Evolutionary conservation across 1,284 basidiomycete species (phyloP).

Genomic region (Melanopsichium pennsylvanicum): DNA sequence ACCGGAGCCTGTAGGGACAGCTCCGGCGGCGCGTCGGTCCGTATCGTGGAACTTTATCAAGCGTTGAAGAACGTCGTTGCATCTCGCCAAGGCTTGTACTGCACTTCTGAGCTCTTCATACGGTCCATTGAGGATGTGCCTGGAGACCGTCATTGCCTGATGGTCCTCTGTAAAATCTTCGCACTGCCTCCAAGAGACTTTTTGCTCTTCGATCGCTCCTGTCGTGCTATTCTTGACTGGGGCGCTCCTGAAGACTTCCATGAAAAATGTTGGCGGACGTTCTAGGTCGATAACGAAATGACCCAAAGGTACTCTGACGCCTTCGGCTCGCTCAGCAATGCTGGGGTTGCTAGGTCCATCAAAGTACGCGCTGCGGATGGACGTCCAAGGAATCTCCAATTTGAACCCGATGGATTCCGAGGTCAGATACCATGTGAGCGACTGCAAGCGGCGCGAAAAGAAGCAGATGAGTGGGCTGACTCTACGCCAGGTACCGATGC

Average conservation of each 20-base stretch:
- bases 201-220: slow-evolving; percentile 23
- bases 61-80: slow-evolving; percentile 26
- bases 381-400: slow-evolving; percentile 52
- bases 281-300: slow-evolving; percentile 49
- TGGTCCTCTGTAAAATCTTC: slow-evolving; percentile 59
- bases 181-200: slow-evolving; percentile 57
- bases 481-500: slow-evolving; percentile 56
- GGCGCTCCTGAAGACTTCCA: slow-evolving; percentile 55
- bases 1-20: slow-evolving; percentile 21
- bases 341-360: slow-evolving; percentile 33
- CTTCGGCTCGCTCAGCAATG: slow-evolving; percentile 48
- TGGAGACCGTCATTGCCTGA: slow-evolving; percentile 46
- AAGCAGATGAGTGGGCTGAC: slow-evolving; percentile 57
- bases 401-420: slow-evolving; percentile 59
- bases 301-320: slow-evolving; percentile 41
- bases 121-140: slow-evolving; percentile 53
- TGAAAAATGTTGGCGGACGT: slow-evolving; percentile 56
- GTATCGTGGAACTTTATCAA: slow-evolving; percentile 35
- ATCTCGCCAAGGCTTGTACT: slow-evolving; percentile 25
- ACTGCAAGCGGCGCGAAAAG: slow-evolving; percentile 50
- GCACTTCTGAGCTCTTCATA: slow-evolving; percentile 50
- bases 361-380: slow-evolving; percentile 34
- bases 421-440: slow-evolving; percentile 52
- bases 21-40: slow-evolving; percentile 13
- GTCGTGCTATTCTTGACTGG: slow-evolving; percentile 21